phyloP scores from a whole-genome alignment of 768 basidiomycete species.

The Tulasnella calospora region DNA sequence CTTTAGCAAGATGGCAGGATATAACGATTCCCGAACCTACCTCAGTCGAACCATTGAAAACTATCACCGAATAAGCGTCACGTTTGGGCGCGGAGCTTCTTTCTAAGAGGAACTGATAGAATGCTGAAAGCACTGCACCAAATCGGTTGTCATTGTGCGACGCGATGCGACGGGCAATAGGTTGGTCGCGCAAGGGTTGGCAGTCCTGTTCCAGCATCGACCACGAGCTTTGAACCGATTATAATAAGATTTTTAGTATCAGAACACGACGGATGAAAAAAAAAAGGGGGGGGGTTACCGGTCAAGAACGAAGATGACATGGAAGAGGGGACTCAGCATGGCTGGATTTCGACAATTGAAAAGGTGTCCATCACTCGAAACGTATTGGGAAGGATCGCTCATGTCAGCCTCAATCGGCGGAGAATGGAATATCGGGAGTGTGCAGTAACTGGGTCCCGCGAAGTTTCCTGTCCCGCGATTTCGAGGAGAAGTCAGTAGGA shows the following conservation, averaged over 20 bases:
- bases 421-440: constrained; percentile 51
- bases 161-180: constrained; percentile 40
- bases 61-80: constrained; percentile 54
- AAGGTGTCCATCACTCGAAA: constrained; percentile 54
- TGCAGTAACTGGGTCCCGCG: constrained; percentile 52
- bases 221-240: constrained; percentile 39
- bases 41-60: constrained; percentile 39
- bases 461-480: constrained; percentile 33
- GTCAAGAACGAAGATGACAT: constrained; percentile 44
- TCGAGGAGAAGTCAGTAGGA: neutral
- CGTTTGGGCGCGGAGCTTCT: constrained; percentile 39
- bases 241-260: neutral
- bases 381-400: constrained; percentile 36
- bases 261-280: neutral
- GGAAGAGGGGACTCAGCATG: constrained; percentile 26
- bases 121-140: constrained; percentile 55
- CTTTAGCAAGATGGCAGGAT: no score
- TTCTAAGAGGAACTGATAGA: constrained; percentile 55
- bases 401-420: constrained; percentile 34
- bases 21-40: neutral
- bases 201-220: constrained; percentile 48
- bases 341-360: constrained; percentile 53
- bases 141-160: constrained; percentile 45
- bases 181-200: constrained; percentile 44
- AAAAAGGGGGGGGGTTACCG: constrained; percentile 34